Base-by-base conservation (phyloP, 2,329 filamentous ascomycete genomes). In the Ophiostoma ulmi region DNA sequence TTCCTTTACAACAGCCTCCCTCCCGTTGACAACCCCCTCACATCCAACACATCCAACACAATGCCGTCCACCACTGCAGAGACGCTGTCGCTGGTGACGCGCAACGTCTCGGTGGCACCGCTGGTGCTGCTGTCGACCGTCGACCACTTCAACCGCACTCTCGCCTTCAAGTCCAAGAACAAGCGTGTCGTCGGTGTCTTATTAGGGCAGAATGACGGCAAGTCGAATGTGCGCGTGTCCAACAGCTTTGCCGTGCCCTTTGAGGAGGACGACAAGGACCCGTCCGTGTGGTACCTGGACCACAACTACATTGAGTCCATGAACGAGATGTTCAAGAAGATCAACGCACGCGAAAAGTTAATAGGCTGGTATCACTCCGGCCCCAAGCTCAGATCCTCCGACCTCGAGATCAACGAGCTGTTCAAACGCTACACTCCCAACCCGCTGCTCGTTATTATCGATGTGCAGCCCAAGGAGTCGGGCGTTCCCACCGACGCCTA, bases 321-420 rank as follows among this genome's bases (percentile, higher is more conserved):
- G 95, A 97, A 95, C 83, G 95, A 98, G 81, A 99, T 99, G 95
- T 99, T 99, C 87, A 99, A 99, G 86, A 98, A 98, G 84, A 94
- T 99, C 86, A 99, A 99, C 84, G 95, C 95, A 73, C 87, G 92
- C 74, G 95, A 99, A 84, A 98, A 98, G 88, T 87, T 99, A 80
- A 96, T 99, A 86, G 95, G 95, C 78, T 99, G 95, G 95, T 99
- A 99, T 82, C 95, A 99, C 83, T 97, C 95, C 26, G 95, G 95
- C 61, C 95, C 95, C 55, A 99, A 98, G 86, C 86, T 99, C 78
- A 90, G 95, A 79, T 94, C 94, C 70, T 97, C 95, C 65, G 95
- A 99, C 85, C 84, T 99, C 75, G 92, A 98, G 83, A 97, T 99
- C 90, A 99, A 99, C 83, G 95, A 99, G 83, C 88, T 99, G 72